Percentiles rank a stretch among this genome's conserved stretches.
Conservation (phyloP, 805 yeast species). For the Teunomyces cretensis region DNA sequence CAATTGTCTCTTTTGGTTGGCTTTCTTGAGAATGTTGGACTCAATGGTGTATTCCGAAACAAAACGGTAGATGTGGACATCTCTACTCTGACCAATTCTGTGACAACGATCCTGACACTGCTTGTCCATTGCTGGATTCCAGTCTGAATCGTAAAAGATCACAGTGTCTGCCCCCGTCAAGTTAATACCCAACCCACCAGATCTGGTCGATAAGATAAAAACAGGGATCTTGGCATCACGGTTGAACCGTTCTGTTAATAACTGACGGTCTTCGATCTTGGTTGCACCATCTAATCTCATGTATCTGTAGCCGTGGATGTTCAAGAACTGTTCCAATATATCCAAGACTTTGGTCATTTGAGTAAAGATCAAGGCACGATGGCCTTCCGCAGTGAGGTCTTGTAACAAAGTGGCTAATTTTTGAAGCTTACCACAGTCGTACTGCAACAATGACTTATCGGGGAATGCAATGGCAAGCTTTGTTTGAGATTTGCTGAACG, state of each 20-base stretch:
- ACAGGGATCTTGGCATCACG: constrained; percentile 83
- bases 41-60: constrained; percentile 96
- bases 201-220: constrained; percentile 89
- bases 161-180: constrained; percentile 99
- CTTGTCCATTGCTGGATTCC: constrained; percentile 99
- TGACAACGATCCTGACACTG: constrained; percentile 99
- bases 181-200: constrained; percentile 98
- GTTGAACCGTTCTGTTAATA: constrained; percentile 89
- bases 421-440: constrained; percentile 96
- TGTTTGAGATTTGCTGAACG: constrained; percentile 80
- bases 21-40: constrained; percentile 88
- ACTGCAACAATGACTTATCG: constrained; percentile 85
- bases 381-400: constrained; percentile 81
- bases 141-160: constrained; percentile 95
- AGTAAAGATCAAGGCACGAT: constrained; percentile 91
- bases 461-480: constrained; percentile 93
- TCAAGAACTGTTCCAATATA: constrained; percentile 86
- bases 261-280: constrained; percentile 93
- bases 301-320: constrained; percentile 90
- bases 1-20: constrained; percentile 89
- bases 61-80: constrained; percentile 94
- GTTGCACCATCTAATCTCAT: constrained; percentile 97
- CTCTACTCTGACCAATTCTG: constrained; percentile 97
- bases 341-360: constrained; percentile 98
- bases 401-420: constrained; percentile 73